Base-by-base conservation (phyloP, 352 stramenopile genomes). In the Globisporangium viniferum region DNA sequence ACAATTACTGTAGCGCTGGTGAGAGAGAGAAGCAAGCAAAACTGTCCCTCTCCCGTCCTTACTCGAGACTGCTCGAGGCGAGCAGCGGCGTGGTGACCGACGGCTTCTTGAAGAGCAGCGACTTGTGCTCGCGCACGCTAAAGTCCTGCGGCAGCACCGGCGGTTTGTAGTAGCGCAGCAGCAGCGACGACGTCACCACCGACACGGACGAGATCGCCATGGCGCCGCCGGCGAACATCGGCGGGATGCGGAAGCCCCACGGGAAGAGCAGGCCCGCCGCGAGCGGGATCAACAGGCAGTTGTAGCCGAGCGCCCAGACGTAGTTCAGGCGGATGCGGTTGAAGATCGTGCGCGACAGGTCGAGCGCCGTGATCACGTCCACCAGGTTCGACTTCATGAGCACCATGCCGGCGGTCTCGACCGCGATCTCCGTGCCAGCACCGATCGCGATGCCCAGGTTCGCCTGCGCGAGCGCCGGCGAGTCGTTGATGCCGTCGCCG, bases 401-500 rank as follows among this genome's bases (percentile, higher is more conserved):
- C 64, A 95, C 86, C 77, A 99, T 97, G 61, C 97, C 95, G 1
- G 96, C 97, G 27, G 97, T 98, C 79, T 99, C 98, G 15, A 99
- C 93, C 2, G 98, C 98, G 70, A 99, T 98, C 68, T 99, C 94
- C 27, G 96, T 98, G 53, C 97, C 97, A 53, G 86, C 92, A 9
- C 96, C 97, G 29, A 98, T 95, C 20, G 96, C 96, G 49, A 99
- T 98, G 9, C 98, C 98, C 20, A 99, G 78, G 74, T 99, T 91
- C 5, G 98, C 97, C 80, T 98, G 90, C 3, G 97, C 97, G 27
- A 99, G 75, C 12, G 98, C 98, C 36, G 98, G 97, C 20, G 96
- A 98, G 78, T 99, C 98, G 77, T 99, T 99, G 72, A 99, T 97
- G 35, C 97, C 97, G 73, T 99, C 97, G 7, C 97, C 97, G 22